Evolutionary conservation across 1,139 yeast species (phyloP).

Genomic region (Debaryomyces sp.): DNA sequence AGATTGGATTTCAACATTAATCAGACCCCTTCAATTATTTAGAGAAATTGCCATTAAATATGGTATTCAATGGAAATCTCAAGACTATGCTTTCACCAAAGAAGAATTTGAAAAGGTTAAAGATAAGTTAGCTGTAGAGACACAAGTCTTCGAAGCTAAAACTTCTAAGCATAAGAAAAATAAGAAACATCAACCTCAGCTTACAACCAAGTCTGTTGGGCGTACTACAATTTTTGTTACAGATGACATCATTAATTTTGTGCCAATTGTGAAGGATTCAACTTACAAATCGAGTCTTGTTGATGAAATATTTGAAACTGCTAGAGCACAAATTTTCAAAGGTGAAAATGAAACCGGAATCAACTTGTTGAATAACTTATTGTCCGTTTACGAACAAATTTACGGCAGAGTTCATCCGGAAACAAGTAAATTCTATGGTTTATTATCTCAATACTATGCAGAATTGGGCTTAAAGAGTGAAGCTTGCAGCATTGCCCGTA

Average conservation of each 20-base stretch:
- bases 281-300: conserved; percentile 66
- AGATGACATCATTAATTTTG: conserved; percentile 66
- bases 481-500: conserved; percentile 72
- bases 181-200: conserved; percentile 34
- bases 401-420: conserved; percentile 82
- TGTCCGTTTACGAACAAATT: conserved; percentile 77
- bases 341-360: conserved; percentile 53
- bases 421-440: conserved; percentile 70
- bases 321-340: conserved; percentile 51
- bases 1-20: conserved; percentile 42
- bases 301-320: conserved; percentile 79
- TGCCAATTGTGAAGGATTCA: conserved; percentile 76
- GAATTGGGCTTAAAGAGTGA: conserved; percentile 59
- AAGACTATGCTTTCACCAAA: conserved; percentile 51
- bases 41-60: conserved; percentile 75
- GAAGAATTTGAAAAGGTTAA: conserved; percentile 44
- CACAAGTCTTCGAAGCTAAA: conserved; percentile 18
- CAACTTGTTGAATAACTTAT: conserved; percentile 66
- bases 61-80: conserved; percentile 83
- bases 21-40: conserved; percentile 52
- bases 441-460: conserved; percentile 67
- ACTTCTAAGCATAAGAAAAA: conserved; percentile 20
- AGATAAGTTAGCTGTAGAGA: conserved; percentile 19
- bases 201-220: conserved; percentile 23
- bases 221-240: conserved; percentile 51